Conservation (phyloP, 805 yeast species). For the Saturnispora sekii region DNA sequence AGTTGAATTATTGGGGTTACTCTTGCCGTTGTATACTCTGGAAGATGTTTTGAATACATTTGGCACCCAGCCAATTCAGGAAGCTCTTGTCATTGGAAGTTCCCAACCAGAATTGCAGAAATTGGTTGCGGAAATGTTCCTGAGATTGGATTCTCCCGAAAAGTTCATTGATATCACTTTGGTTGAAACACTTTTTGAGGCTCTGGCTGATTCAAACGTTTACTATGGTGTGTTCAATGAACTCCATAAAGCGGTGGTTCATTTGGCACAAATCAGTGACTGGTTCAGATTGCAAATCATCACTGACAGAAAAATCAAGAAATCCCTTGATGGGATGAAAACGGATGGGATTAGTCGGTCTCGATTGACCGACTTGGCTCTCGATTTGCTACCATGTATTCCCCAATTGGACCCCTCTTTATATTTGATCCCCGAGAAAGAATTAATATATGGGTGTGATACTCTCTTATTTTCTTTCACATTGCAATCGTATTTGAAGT, state of each 20-base stretch:
- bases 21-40: slow-evolving; percentile 22
- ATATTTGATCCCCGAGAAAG: slow-evolving; percentile 17
- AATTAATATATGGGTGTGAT: slow-evolving; percentile 22
- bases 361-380: slow-evolving; percentile 25
- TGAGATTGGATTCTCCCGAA: slow-evolving; percentile 21
- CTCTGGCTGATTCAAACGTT: slow-evolving; percentile 16
- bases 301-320: slow-evolving; percentile 17
- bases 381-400: slow-evolving; percentile 19
- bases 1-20: slow-evolving; percentile 18
- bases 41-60: slow-evolving; percentile 21
- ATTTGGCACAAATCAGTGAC: slow-evolving; percentile 21
- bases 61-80: slow-evolving; percentile 19
- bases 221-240: slow-evolving; percentile 17
- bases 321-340: slow-evolving; percentile 17
- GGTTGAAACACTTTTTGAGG: slow-evolving; percentile 15
- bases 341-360: slow-evolving; percentile 20
- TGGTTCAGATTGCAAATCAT: slow-evolving; percentile 24
- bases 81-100: slow-evolving; percentile 21
- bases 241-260: slow-evolving; percentile 17
- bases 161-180: slow-evolving; percentile 14
- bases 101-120: slow-evolving; percentile 19
- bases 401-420: slow-evolving; percentile 20
- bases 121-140: slow-evolving; percentile 19
- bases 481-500: slow-evolving; percentile 24
- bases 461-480: slow-evolving; percentile 22